Conservation (phyloP, 129 eudicot species). For the sunflower (Helianthus annuus) region HanXRQr2.0-SUNRISE NC_035442.2:42548525-42549024, state of each 20-base stretch:
- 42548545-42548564: neutral
- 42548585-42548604: neutral
- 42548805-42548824: neutral
- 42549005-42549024: neutral
- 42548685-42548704: neutral
- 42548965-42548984: neutral
- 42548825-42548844: neutral
- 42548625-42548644: neutral
- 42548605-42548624: conserved; percentile 9
- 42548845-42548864: neutral
- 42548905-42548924: neutral
- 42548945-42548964: neutral
- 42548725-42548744: conserved; percentile 1
- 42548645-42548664: neutral
- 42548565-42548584: neutral
- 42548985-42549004: neutral
- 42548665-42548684: neutral
- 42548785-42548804: neutral
- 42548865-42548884: neutral
- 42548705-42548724: neutral
- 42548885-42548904: neutral
- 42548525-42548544: conserved; percentile 6
- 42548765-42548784: neutral
- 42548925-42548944: neutral
- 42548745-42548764: neutral